A percentile compares a stretch with the other conserved stretches of the same genome.
Evolutionary conservation across 805 yeast genomes (phyloP).

Genomic region (Kluyveromyces nonfermentans): DNA sequence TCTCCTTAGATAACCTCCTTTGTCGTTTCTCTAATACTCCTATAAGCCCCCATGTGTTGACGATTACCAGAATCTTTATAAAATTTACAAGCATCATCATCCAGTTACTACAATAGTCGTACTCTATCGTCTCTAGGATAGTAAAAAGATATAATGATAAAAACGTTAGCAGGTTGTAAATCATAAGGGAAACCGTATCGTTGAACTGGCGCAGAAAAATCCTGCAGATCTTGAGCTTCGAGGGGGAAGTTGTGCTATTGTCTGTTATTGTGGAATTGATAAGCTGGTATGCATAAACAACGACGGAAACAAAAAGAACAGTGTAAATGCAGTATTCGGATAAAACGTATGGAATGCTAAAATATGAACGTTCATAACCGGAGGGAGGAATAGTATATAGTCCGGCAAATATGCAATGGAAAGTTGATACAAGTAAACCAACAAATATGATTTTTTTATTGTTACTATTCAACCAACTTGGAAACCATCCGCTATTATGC

Average conservation of each 20-base stretch:
- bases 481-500: slow-evolving; percentile 10
- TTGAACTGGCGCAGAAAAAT: slow-evolving; percentile 20
- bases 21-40: slow-evolving; percentile 24
- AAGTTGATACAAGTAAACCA: slow-evolving; percentile 8
- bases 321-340: slow-evolving; percentile 11
- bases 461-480: slow-evolving; percentile 13
- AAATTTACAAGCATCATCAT: slow-evolving; percentile 15
- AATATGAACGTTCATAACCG: background rate
- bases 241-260: slow-evolving; percentile 8
- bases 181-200: slow-evolving; percentile 20
- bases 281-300: slow-evolving; percentile 17
- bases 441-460: slow-evolving; percentile 12
- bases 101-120: slow-evolving; percentile 13
- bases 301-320: slow-evolving; percentile 10
- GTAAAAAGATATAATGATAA: slow-evolving; percentile 11
- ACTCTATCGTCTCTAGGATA: slow-evolving; percentile 10
- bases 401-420: slow-evolving; percentile 11
- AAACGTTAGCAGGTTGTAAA: slow-evolving; percentile 16
- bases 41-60: slow-evolving; percentile 28
- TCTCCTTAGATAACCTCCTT: slow-evolving; percentile 16
- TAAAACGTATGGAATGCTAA: slow-evolving; percentile 3
- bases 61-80: slow-evolving; percentile 20
- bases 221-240: background rate
- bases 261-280: slow-evolving; percentile 20
- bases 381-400: background rate